Conservation (phyloP, 2,329 filamentous ascomycete species). For the Fusarium stilboides region DNA sequence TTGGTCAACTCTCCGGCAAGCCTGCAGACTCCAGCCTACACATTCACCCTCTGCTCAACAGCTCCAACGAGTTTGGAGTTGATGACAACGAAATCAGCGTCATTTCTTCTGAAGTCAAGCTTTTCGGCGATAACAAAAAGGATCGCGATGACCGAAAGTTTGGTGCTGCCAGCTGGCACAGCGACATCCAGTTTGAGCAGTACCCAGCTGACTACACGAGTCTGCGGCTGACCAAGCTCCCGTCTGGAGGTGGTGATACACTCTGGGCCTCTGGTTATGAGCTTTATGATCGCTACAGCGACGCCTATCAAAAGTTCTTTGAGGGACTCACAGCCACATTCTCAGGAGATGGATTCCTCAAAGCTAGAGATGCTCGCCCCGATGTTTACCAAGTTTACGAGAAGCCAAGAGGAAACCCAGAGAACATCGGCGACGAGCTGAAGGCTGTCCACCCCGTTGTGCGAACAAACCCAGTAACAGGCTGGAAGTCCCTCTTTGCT, state of each 20-base stretch:
- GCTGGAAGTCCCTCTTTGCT: conserved; percentile 68
- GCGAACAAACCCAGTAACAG: conserved; percentile 74
- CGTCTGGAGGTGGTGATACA: conserved; percentile 69
- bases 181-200: conserved; percentile 72
- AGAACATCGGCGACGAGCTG: conserved; percentile 65
- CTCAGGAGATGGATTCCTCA: conserved; percentile 38
- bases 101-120: conserved; percentile 63
- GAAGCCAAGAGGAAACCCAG: conserved; percentile 53
- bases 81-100: conserved; percentile 70
- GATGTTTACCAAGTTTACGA: conserved; percentile 54
- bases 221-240: conserved; percentile 67
- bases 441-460: conserved; percentile 69
- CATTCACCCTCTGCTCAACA: conserved; percentile 72
- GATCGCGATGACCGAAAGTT: conserved; percentile 50
- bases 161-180: conserved; percentile 58
- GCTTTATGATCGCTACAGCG: conserved; percentile 69
- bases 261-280: conserved; percentile 74
- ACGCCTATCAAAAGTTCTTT: conserved; percentile 66
- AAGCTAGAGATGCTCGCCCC: conserved; percentile 45
- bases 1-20: conserved; percentile 73
- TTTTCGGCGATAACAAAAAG: conserved; percentile 11
- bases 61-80: conserved; percentile 66
- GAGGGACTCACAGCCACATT: conserved; percentile 67
- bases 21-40: conserved; percentile 71
- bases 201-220: conserved; percentile 71